These are phyloP conservation scores for Apiotrichum laibachii DNA, from an alignment of 1,284 basidiomycete genomes.

Conservation along the genomic window DNA sequence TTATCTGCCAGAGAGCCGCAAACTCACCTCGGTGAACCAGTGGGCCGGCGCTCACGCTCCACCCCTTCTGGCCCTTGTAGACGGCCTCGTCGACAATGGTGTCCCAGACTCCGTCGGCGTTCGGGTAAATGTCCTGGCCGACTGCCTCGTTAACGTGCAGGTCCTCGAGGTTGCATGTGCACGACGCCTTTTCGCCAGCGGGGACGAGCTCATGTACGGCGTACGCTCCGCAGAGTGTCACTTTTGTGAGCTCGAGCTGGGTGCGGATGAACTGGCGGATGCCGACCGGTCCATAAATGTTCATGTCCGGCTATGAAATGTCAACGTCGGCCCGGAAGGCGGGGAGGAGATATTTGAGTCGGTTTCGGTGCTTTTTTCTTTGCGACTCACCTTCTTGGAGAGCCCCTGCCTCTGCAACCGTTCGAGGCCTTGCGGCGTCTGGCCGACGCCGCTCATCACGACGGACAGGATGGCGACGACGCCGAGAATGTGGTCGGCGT, in stretches of 20 bases:
- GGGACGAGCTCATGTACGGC: constrained; percentile 78
- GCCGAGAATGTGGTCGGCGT: constrained; percentile 81
- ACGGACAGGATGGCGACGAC: constrained; percentile 69
- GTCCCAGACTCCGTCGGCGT: constrained; percentile 69
- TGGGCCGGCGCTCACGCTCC: constrained; percentile 71
- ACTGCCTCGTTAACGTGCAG: constrained; percentile 66
- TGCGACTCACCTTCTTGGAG: constrained; percentile 33
- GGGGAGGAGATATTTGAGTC: not conserved
- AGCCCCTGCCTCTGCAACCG: constrained; percentile 34
- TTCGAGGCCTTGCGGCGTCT: constrained; percentile 37
- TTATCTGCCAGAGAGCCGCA: not conserved
- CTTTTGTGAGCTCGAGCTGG: constrained; percentile 67
- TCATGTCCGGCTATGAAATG: constrained; percentile 58
- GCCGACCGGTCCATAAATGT: constrained; percentile 80
- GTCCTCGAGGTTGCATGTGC: constrained; percentile 55
- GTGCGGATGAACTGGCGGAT: constrained; percentile 74
- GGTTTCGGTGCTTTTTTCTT: constrained; percentile 8
- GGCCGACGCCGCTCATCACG: constrained; percentile 57
- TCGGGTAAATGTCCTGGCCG: constrained; percentile 64
- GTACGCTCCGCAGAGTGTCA: constrained; percentile 64
- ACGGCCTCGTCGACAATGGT: constrained; percentile 52
- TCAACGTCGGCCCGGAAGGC: constrained; percentile 4
- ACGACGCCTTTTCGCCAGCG: constrained; percentile 55
- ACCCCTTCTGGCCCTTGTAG: constrained; percentile 48
- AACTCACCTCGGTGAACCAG: constrained; percentile 72